phyloP scores from a whole-genome alignment of 441 rosid species.

The Macaranga tanarius region DNA sequence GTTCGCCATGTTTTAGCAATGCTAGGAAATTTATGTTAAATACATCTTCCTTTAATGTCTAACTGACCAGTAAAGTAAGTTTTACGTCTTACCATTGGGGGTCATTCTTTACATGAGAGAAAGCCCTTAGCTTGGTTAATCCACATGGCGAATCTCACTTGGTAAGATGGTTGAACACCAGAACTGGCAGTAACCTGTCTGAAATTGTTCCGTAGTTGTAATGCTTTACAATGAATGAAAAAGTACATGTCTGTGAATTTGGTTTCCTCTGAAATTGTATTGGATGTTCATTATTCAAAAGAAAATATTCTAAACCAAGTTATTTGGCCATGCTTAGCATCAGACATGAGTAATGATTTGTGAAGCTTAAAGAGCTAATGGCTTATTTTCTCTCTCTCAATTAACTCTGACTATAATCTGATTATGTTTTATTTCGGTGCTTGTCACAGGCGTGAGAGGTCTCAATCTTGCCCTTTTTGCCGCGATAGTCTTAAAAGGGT shows the following conservation, averaged over 20 bases:
- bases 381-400: too few relatives aligned
- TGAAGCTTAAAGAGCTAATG: background rate
- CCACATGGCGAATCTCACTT: background rate
- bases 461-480: constrained; percentile 90
- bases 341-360: background rate
- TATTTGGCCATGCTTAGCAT: too few relatives aligned
- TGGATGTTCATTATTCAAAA: background rate
- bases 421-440: constrained; percentile 12
- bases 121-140: background rate
- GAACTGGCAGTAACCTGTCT: background rate
- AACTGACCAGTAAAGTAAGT: background rate
- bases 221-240: too few relatives aligned
- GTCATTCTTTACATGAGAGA: background rate
- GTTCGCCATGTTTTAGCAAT: background rate
- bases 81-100: background rate
- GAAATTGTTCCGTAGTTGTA: too few relatives aligned
- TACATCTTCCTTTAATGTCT: background rate
- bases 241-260: too few relatives aligned
- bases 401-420: background rate
- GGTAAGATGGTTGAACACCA: background rate
- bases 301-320: background rate
- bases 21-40: background rate
- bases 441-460: constrained; percentile 58
- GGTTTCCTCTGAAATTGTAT: background rate
- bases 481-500: constrained; percentile 73